Base-by-base conservation (phyloP, 352 stramenopile genomes). In the Globisporangium solare region DNA sequence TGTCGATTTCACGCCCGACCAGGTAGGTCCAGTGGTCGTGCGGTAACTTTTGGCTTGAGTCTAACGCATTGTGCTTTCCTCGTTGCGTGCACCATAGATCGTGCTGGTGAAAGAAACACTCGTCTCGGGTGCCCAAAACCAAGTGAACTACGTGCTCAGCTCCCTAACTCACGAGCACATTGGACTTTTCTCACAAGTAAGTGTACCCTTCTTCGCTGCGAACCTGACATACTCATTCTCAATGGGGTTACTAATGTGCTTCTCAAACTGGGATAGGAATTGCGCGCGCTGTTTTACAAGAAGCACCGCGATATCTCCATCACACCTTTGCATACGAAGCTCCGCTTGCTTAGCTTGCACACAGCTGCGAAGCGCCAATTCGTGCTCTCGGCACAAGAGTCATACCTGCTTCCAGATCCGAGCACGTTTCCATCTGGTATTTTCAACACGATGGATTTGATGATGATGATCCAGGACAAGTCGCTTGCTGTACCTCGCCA, bases 141-240 rank as follows among this genome's bases (percentile, higher is more conserved):
- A 92, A 82, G 83, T 89, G n/a, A 88, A 90, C 51, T 94, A 90
- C 43, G 84, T 92, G 4, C 64, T 94, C 24, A 92, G 81, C 54
- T 92, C 79, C 17, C 62, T 94, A 14, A 86, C 79, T 0, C 74
- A 86, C 18, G 66, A 82, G 37, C 84, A 94, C 53, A 87, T 94
- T 51, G 70, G 73, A 7, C 60, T 90, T 15, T 91, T 94, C 56
- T 68, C 81, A 10, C 74, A 83, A 54, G 84, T 92, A 51, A 32
- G 50, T 22, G 17, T 35, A 2, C 24, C 41, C 14, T 46, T 21
- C 15, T 7, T 53, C 20, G n/a, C 20, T 35, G 27, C 27, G 3
- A 35, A 35, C 27, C 3, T 35, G 27, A 8, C 27, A 35, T 35
- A 10, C 27, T 35, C 27, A 35, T 35, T 3, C 27, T 11, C 7